phyloP scores from a whole-genome alignment of 345 rosid genomes.

The Dovyalis caffra region DNA sequence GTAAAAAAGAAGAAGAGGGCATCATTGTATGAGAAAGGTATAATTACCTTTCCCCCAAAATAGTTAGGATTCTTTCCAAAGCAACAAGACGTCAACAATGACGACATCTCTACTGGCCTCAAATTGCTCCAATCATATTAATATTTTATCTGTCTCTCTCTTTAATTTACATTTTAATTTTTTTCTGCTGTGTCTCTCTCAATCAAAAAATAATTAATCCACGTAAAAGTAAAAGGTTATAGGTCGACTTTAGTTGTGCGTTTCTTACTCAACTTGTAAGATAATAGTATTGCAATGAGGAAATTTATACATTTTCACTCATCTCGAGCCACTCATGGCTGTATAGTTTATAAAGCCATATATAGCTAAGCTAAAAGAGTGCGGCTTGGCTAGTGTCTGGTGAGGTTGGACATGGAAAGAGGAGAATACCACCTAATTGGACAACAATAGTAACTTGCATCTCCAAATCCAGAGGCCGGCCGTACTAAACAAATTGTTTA shows the following conservation, averaged over 20 bases:
- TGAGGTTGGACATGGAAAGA: not conserved
- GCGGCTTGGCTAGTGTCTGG: constrained; percentile 32
- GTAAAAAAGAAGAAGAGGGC: no score
- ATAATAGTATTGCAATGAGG: no score
- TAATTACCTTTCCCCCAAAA: no score
- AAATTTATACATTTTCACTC: not conserved
- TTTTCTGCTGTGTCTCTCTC: not conserved
- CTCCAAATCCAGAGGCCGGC: constrained; percentile 49
- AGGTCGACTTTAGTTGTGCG: not conserved
- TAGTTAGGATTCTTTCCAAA: no score
- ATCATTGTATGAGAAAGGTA: no score
- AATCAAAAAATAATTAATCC: not conserved
- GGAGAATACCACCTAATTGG: constrained; percentile 44
- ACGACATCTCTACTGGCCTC: constrained; percentile 23
- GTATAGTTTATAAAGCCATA: constrained; percentile 1
- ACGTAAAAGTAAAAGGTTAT: not conserved
- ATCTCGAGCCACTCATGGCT: constrained; percentile 57
- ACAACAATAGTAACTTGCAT: constrained; percentile 37
- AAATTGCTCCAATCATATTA: constrained; percentile 14
- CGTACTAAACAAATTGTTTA: constrained; percentile 25
- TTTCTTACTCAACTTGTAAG: no score
- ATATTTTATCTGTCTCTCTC: not conserved
- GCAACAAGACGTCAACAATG: constrained; percentile 31
- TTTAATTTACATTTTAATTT: not conserved
- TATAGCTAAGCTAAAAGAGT: constrained; percentile 3